Base-by-base conservation (phyloP, 1,284 basidiomycete species). In the Malassezia yamatoensis region DNA sequence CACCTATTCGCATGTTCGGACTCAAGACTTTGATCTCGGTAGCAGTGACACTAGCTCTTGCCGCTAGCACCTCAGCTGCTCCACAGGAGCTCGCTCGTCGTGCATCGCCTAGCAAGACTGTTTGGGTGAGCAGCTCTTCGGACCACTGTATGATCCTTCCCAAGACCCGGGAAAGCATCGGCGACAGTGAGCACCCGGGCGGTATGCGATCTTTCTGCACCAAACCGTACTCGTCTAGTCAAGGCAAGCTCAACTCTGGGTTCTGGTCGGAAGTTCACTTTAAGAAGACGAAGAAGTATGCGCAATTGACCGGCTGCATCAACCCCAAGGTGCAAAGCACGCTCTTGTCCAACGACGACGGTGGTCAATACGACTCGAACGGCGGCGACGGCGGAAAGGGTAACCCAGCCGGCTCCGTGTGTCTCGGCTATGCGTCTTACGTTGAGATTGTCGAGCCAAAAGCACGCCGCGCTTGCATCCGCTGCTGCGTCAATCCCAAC, bases 291-390 rank as follows among this genome's bases (percentile, higher is more conserved):
- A 41, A 43, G 6, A 47, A 44, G 29, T 57, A 53, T n/a, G 54
- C 54, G 21, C 58, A 60, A 47, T 35, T 64, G 24, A 62, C 60
- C 11, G 62, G 62, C 37, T 63, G 62, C 54, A 61, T 63, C 51
- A 53, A 62, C 51, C 55, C 62, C 12, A 42, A 24, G 12, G 53
- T 49, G 20, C 47, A 51, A 37, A 43, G 48, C 32, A 58, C 60
- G 3, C 53, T 70, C 1, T 49, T 56, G 16, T 24, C 59, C 15
- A 42, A 47, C 52, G 67, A 72, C 37, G 64, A 54, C 9, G 71
- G 71, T 10, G 71, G 71, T 5, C 71, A 74, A 54, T 72, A 72
- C 58, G 71, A 72, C 57, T 63, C 63, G 12, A 65, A 60, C 55
- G 71, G 71, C 45, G 70, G 68, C 37, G 66, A 63, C 44, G 65